Evolutionary conservation across 1,284 basidiomycete species (phyloP).

Genomic region (Neonothopanus nambi): DNA sequence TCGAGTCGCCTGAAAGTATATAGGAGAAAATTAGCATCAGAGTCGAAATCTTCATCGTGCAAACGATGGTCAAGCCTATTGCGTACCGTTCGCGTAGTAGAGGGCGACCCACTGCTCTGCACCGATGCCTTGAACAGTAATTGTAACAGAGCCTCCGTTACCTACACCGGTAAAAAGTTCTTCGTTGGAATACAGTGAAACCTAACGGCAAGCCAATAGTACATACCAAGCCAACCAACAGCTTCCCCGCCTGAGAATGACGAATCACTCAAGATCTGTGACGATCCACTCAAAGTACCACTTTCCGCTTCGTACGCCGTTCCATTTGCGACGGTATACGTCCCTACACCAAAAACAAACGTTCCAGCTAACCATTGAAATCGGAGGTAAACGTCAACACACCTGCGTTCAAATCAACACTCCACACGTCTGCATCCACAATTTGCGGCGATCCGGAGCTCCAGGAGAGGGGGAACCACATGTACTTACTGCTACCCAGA

Average conservation of each 20-base stretch:
- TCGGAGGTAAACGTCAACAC: neutral
- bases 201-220: neutral
- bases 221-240: conserved; percentile 55
- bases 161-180: conserved; percentile 35
- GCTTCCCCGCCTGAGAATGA: conserved; percentile 54
- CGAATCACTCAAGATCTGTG: conserved; percentile 41
- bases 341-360: conserved; percentile 28
- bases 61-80: no score
- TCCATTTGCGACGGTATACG: conserved; percentile 50
- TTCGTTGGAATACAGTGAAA: no score
- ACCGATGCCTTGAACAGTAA: conserved; percentile 59
- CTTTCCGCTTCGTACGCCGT: conserved; percentile 59
- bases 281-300: conserved; percentile 51
- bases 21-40: neutral
- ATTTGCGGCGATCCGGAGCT: conserved; percentile 52
- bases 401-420: conserved; percentile 47
- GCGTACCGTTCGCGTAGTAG: conserved; percentile 55
- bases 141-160: conserved; percentile 56
- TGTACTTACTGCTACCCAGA: conserved; percentile 59
- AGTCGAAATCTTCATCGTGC: neutral
- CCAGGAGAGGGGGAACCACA: conserved; percentile 63
- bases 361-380: neutral
- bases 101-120: conserved; percentile 57
- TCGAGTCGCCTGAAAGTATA: conserved; percentile 42
- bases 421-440: conserved; percentile 60